Base-by-base conservation (phyloP, 2,329 filamentous ascomycete species). In the Pseudogymnoascus sp. region DNA sequence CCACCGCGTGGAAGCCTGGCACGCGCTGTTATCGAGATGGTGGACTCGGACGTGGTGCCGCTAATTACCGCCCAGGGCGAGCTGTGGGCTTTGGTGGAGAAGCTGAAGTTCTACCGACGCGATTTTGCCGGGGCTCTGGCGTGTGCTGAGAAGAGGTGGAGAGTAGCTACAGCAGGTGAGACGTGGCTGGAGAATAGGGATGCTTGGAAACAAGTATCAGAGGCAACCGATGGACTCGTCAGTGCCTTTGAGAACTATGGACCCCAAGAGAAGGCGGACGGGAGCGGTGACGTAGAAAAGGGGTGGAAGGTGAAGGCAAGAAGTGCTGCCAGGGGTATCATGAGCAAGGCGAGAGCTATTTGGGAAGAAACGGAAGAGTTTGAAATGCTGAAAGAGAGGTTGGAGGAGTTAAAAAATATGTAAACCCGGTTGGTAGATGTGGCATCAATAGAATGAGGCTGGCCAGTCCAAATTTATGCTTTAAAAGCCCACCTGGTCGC, bases 291-390 rank as follows among this genome's bases (percentile, higher is more conserved):
- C 31, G 86, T 97, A 2, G 91, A 90, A 1, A 83, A 83, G 65
- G 88, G 87, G 71, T 99, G 95, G 95, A 90, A 85, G 75, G 90
- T 90, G 68, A 98, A 96, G 82, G 90, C 91, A 0, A 82, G 91
- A 70, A 96, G 86, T 74, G 93, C 93, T 10, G 81, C 96, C 2
- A 81, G 92, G 63, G 92, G 90, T 62, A 88, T 98, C 6, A 83
- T 96, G 81, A 89, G 92, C 0, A 89, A 90, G 73, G 93, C 85
- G 0, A 93, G 85, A 78, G 89, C 91, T 71, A 83, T 76, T 11
- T 97, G 93, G 92, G 92, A 96, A 76, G 92, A 84, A 10, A 90
- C 81, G 31, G 78, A 81, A 43, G 89, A 84, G 28, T 95, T 87
- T 88, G 80, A 79, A 57, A 80, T 77, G 66, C 74, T 95, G 72